Percentiles rank a stretch among this genome's conserved stretches.
Evolutionary conservation across 106 monocot genomes (phyloP).

Genomic region (Platanthera zijinensis): DNA sequence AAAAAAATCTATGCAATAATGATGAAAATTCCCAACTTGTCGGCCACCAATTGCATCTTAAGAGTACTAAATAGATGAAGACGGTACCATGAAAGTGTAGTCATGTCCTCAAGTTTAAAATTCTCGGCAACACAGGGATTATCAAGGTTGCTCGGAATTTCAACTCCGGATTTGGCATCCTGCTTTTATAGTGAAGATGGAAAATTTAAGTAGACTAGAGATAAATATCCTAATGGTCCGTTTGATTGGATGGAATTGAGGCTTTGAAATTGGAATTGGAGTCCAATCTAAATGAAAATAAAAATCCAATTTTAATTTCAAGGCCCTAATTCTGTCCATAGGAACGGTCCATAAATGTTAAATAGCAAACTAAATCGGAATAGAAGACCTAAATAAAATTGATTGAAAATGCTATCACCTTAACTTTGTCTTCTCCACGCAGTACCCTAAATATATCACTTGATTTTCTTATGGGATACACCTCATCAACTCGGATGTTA

Average conservation of each 20-base stretch:
- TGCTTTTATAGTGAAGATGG: slow-evolving; percentile 14
- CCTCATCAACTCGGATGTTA: slow-evolving; percentile 41
- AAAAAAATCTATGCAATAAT: not conserved
- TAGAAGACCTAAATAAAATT: slow-evolving; percentile 2
- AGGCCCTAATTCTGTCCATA: too few relatives aligned
- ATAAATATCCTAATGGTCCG: not conserved
- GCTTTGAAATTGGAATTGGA: not conserved
- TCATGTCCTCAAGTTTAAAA: not conserved
- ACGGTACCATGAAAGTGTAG: slow-evolving; percentile 20
- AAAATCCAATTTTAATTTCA: too few relatives aligned
- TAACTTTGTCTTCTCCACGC: slow-evolving; percentile 32
- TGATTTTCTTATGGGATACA: slow-evolving; percentile 56
- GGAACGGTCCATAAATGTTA: too few relatives aligned
- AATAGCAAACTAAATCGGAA: not conserved
- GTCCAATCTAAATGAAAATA: not conserved
- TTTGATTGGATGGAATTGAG: not conserved
- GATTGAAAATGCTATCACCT: slow-evolving; percentile 21
- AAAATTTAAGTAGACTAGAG: not conserved
- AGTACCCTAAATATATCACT: slow-evolving; percentile 43
- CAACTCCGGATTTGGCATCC: slow-evolving; percentile 11
- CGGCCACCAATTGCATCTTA: not conserved
- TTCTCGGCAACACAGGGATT: slow-evolving; percentile 8
- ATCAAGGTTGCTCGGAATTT: not conserved
- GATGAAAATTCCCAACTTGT: not conserved
- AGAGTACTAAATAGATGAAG: not conserved